Conservation (phyloP, 2,329 filamentous ascomycete species). For the Clonostachys rosea region DNA sequence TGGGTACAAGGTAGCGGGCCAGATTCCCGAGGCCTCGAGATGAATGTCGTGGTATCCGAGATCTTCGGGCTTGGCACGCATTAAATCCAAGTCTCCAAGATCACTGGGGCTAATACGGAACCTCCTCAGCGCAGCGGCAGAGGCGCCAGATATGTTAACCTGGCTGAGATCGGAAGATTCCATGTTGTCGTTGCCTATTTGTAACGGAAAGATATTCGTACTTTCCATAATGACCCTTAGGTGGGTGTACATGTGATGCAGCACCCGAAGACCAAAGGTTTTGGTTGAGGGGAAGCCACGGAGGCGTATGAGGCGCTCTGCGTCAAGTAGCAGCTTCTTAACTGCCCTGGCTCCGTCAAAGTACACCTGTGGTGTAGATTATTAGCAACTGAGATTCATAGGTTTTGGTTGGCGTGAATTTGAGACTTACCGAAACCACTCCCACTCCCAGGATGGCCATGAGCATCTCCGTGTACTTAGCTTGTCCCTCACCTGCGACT, state of each 20-base stretch:
- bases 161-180: neutral
- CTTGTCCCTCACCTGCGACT: conserved; percentile 19
- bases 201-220: neutral
- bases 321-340: conserved; percentile 24
- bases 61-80: conserved; percentile 22
- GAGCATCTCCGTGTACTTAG: conserved; percentile 36
- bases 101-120: conserved; percentile 19
- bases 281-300: conserved; percentile 28
- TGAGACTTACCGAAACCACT: conserved; percentile 10
- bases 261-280: conserved; percentile 31
- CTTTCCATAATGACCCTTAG: conserved; percentile 40
- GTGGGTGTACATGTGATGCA: conserved; percentile 42
- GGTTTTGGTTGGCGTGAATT: no score
- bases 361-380: neutral
- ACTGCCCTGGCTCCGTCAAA: conserved; percentile 1
- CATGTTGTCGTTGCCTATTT: neutral
- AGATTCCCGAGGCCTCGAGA: conserved; percentile 25
- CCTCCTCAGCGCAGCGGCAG: conserved; percentile 7
- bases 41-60: conserved; percentile 35
- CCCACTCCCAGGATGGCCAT: conserved; percentile 31
- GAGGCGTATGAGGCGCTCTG: conserved; percentile 33
- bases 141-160: neutral
- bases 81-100: conserved; percentile 18
- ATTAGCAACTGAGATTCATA: no score
- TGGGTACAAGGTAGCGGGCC: conserved; percentile 28